Conservation (phyloP, 1,139 yeast genomes). For the Suhomyces ambrosiae region DNA sequence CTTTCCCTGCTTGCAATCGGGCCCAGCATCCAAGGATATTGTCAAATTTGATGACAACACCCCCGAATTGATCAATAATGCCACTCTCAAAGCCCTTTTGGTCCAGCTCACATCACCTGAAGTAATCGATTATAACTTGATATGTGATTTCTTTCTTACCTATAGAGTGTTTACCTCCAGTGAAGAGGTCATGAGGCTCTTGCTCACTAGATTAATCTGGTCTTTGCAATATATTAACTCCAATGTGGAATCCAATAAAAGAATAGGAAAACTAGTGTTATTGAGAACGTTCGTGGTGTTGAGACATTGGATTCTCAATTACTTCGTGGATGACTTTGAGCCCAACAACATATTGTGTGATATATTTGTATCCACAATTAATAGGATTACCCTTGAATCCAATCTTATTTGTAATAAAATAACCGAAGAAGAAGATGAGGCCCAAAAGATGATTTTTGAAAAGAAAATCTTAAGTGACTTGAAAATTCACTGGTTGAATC, state of each 20-base stretch:
- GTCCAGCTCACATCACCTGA: slow-evolving; percentile 80
- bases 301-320: slow-evolving; percentile 86
- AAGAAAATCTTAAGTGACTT: slow-evolving; percentile 48
- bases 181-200: slow-evolving; percentile 56
- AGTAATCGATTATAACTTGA: slow-evolving; percentile 71
- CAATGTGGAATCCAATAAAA: slow-evolving; percentile 34
- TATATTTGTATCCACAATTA: slow-evolving; percentile 50
- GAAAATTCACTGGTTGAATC: slow-evolving; percentile 45
- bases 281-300: slow-evolving; percentile 84
- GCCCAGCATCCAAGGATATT: slow-evolving; percentile 22
- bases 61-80: slow-evolving; percentile 42
- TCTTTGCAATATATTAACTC: slow-evolving; percentile 53
- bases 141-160: slow-evolving; percentile 85
- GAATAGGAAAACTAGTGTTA: slow-evolving; percentile 67
- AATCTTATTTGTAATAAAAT: slow-evolving; percentile 23
- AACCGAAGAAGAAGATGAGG: slow-evolving; percentile 7
- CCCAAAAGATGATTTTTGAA: slow-evolving; percentile 27
- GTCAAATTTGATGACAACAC: slow-evolving; percentile 41
- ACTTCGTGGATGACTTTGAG: slow-evolving; percentile 70
- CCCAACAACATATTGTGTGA: slow-evolving; percentile 48
- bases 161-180: slow-evolving; percentile 71
- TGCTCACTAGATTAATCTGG: slow-evolving; percentile 74
- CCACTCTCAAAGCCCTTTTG: slow-evolving; percentile 55
- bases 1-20: slow-evolving; percentile 35
- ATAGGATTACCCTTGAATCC: slow-evolving; percentile 43